Evolutionary conservation across 2,329 filamentous ascomycete species (phyloP).

Genomic region (Claviceps sp.): DNA sequence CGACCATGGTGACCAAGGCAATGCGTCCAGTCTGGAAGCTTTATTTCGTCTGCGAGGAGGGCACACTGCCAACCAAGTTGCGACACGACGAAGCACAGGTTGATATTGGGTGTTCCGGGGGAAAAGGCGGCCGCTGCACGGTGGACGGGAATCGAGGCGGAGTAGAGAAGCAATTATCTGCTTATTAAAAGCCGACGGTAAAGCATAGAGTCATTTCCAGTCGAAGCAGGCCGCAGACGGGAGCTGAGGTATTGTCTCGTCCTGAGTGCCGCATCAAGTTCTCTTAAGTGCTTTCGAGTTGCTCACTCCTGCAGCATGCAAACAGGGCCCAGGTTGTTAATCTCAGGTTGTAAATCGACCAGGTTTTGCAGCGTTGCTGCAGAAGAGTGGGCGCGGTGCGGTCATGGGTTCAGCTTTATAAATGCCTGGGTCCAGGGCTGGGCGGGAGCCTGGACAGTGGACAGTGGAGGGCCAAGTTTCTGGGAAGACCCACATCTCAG

Average conservation of each 20-base stretch:
- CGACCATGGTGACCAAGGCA: conserved; percentile 11
- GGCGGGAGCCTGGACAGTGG: too few species aligned
- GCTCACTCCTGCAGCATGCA: neutral
- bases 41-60: neutral
- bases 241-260: neutral
- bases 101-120: neutral
- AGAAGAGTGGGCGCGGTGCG: neutral
- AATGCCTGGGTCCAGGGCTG: too few species aligned
- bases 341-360: neutral
- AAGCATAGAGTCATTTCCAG: neutral
- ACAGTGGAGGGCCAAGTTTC: too few species aligned
- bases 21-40: neutral
- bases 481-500: too few species aligned
- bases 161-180: conserved; percentile 1
- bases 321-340: neutral
- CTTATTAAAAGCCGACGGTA: neutral
- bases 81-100: neutral
- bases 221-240: neutral
- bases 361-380: neutral
- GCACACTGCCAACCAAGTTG: neutral
- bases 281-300: neutral
- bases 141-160: neutral
- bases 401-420: neutral
- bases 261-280: neutral
- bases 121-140: neutral